Conservation (phyloP, 1,139 yeast genomes). For the Taphrina wiesneri region DNA sequence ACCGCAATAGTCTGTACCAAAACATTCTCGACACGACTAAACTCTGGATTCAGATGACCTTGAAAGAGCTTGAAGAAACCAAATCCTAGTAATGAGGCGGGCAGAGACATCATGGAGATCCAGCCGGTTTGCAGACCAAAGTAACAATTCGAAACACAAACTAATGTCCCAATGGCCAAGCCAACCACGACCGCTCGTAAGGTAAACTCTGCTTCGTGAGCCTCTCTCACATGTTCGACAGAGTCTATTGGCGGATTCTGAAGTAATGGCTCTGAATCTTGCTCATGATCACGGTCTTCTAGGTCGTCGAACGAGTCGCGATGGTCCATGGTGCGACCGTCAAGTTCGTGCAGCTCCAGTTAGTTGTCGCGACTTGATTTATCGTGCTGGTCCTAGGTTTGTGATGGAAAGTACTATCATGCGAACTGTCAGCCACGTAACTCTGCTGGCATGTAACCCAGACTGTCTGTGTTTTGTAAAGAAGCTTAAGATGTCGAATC, state of each 20-base stretch:
- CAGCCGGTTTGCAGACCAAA: slow-evolving; percentile 94
- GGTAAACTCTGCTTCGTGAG: slow-evolving; percentile 7
- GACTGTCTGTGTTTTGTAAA: too few species aligned
- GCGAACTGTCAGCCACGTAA: too few species aligned
- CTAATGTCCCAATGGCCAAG: slow-evolving; percentile 47
- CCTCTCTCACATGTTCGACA: background rate
- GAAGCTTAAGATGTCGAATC: too few species aligned
- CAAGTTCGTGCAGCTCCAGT: slow-evolving; percentile 11
- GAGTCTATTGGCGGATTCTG: slow-evolving; percentile 8
- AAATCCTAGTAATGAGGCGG: slow-evolving; percentile 85
- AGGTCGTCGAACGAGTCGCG: slow-evolving; percentile 10
- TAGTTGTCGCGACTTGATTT: background rate
- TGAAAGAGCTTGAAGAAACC: slow-evolving; percentile 66
- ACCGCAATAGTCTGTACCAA: slow-evolving; percentile 80
- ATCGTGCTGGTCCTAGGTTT: too few species aligned
- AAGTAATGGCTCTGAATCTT: background rate
- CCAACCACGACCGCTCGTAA: slow-evolving; percentile 16
- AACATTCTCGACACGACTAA: slow-evolving; percentile 90
- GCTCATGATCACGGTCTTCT: background rate
- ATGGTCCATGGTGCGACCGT: background rate
- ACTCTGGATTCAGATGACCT: slow-evolving; percentile 51
- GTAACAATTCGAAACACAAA: slow-evolving; percentile 84
- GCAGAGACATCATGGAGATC: slow-evolving; percentile 99
- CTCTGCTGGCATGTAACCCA: too few species aligned
- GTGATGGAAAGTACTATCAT: too few species aligned